Evolutionary conservation across 2,329 filamentous ascomycete species (phyloP).

Genomic region (Whalleya microplaca): DNA sequence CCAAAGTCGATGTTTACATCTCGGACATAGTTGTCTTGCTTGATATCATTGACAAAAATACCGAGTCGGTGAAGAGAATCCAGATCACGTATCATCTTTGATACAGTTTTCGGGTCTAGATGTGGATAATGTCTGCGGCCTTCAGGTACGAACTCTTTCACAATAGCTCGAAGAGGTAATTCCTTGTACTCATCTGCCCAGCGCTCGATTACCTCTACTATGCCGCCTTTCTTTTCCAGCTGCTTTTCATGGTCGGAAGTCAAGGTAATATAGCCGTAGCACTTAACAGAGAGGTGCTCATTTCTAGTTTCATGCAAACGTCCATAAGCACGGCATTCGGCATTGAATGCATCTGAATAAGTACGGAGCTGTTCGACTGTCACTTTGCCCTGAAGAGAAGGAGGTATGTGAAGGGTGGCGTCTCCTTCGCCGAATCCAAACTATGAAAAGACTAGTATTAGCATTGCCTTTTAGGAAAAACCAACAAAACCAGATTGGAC

Average conservation of each 20-base stretch:
- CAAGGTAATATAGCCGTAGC: background rate
- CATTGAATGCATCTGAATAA: background rate
- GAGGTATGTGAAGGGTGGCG: background rate
- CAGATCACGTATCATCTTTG: background rate
- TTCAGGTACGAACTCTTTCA: background rate
- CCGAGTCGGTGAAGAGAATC: background rate
- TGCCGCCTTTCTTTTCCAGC: background rate
- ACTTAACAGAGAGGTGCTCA: background rate
- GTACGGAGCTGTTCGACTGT: background rate
- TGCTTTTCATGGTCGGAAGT: background rate
- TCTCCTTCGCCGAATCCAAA: background rate
- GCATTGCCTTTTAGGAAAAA: background rate
- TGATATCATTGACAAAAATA: background rate
- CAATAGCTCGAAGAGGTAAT: background rate
- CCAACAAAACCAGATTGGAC: background rate
- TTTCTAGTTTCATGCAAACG: background rate
- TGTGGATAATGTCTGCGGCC: background rate
- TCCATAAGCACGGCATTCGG: constrained; percentile 1
- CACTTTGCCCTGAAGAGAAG: background rate
- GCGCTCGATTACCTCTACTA: background rate
- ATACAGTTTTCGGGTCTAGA: background rate
- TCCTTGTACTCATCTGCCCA: background rate
- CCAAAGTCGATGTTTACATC: background rate
- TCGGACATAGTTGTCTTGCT: background rate
- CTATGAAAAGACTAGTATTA: background rate